These are phyloP conservation scores for Aschersonia sp. DNA, from an alignment of 2,329 filamentous ascomycete species.

Conservation along the genomic window DNA sequence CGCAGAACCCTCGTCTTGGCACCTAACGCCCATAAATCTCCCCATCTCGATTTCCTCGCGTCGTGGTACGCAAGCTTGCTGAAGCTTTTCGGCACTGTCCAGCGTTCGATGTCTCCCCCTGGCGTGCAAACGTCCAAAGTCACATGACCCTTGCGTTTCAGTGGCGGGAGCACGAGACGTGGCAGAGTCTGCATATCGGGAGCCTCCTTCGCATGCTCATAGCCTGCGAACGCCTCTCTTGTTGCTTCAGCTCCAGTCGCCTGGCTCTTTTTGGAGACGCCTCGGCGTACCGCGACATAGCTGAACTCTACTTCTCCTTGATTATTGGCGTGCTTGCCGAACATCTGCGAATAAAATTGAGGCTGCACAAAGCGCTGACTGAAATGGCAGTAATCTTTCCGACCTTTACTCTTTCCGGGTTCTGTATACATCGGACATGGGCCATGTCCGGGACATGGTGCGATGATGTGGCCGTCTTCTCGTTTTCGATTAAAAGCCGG, in stretches of 20 bases:
- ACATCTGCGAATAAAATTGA: conserved; percentile 61
- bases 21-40: conserved; percentile 88
- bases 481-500: conserved; percentile 26
- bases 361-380: conserved; percentile 79
- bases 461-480: conserved; percentile 49
- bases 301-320: conserved; percentile 87
- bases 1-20: conserved; percentile 68
- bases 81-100: conserved; percentile 77
- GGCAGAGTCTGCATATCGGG: conserved; percentile 57
- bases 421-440: conserved; percentile 77
- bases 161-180: conserved; percentile 59
- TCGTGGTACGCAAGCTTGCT: conserved; percentile 77
- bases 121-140: conserved; percentile 86
- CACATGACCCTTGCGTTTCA: conserved; percentile 82
- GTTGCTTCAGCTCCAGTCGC: conserved; percentile 41
- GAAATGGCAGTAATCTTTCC: conserved; percentile 88
- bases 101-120: conserved; percentile 72
- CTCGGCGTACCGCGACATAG: conserved; percentile 74
- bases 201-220: conserved; percentile 33
- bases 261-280: conserved; percentile 26
- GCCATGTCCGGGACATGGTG: conserved; percentile 77
- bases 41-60: conserved; percentile 80
- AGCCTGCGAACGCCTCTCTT: conserved; percentile 56
- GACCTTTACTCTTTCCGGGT: conserved; percentile 53
- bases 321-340: conserved; percentile 56